Conservation (phyloP, 768 basidiomycete species). For the Lenzites betulinus region DNA sequence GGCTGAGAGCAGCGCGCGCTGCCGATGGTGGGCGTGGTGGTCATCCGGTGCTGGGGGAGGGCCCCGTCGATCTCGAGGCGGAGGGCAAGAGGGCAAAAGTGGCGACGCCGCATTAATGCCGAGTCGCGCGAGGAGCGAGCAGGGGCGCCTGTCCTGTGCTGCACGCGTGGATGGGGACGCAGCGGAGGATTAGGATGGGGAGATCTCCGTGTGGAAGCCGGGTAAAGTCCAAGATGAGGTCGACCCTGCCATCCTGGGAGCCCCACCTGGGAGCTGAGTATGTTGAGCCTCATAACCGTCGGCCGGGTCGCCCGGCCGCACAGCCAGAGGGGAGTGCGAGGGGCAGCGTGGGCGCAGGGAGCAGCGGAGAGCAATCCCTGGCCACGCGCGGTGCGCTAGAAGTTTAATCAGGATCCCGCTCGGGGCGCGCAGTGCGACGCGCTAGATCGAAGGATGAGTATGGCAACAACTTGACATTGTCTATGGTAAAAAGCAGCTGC, state of each 20-base stretch:
- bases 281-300: not conserved
- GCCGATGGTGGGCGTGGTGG: not conserved
- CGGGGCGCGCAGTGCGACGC: not conserved
- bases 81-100: not conserved
- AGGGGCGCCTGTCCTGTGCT: not conserved
- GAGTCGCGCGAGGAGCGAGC: not conserved
- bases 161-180: not conserved
- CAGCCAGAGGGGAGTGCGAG: not conserved
- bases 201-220: not conserved
- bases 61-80: not conserved
- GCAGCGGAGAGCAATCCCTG: conserved; percentile 5
- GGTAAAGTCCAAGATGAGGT: not conserved
- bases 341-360: not conserved
- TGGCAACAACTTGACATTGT: not conserved
- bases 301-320: not conserved
- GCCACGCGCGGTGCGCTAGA: conserved; percentile 7
- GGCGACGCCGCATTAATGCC: conserved; percentile 3
- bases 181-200: not conserved
- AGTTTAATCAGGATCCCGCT: conserved; percentile 15
- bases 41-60: too few species aligned
- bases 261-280: not conserved
- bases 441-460: too few species aligned
- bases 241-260: not conserved
- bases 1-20: not conserved
- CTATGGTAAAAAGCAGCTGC: too few species aligned